These are phyloP conservation scores for Guillardia theta DNA, from an alignment of 78 protist genomes.

Conservation along the genomic window DNA sequence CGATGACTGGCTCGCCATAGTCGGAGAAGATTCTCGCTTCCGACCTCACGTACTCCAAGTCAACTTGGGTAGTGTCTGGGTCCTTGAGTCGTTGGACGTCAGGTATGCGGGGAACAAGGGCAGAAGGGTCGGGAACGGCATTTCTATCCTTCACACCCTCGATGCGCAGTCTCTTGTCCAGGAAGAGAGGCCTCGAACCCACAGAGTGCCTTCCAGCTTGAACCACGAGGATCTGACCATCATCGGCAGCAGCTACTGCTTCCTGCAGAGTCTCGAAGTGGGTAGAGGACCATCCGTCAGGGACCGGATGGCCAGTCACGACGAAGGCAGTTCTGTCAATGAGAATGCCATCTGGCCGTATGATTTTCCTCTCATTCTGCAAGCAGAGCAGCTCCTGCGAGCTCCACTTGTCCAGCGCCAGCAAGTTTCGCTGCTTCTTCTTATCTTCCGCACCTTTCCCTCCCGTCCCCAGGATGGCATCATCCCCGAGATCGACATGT, in stretches of 20 bases:
- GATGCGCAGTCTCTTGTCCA: not conserved
- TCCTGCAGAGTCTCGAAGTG: not conserved
- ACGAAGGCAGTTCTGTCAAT: not conserved
- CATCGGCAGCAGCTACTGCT: not conserved
- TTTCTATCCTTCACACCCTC: not conserved
- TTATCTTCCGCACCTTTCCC: no score
- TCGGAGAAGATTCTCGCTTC: not conserved
- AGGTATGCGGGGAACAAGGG: not conserved
- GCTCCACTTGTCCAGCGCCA: constrained; percentile 29
- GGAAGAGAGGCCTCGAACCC: not conserved
- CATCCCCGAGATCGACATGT: no score
- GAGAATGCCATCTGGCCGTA: not conserved
- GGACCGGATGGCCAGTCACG: not conserved
- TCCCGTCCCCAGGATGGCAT: no score
- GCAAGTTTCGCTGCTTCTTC: no score
- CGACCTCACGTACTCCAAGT: not conserved
- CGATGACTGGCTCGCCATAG: not conserved
- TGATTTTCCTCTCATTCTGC: not conserved
- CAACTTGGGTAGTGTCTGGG: not conserved
- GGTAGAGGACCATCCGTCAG: not conserved
- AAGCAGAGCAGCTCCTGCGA: not conserved
- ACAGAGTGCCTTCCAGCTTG: not conserved
- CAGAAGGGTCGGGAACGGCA: not conserved
- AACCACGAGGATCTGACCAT: not conserved
- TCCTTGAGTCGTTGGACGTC: not conserved